Base-by-base conservation (phyloP, 257 asterid genomes). In the Anisodus acutangulus region DNA sequence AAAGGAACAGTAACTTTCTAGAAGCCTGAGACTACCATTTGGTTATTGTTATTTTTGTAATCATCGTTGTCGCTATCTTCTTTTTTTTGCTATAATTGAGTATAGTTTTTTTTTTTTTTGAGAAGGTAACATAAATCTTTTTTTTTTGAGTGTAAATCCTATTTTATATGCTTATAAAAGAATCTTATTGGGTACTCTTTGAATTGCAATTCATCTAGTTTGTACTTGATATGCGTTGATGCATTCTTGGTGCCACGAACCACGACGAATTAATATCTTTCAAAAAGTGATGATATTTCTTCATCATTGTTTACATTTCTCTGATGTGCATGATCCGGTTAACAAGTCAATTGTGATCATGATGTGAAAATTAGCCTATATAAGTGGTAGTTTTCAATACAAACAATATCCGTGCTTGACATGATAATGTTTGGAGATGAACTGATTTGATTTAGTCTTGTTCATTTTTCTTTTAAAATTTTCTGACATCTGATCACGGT, bases 401-500 rank as follows among this genome's bases (percentile, higher is more conserved):
- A 74, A 19, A 49, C n/a, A 49, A 47, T 74, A 22, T 51, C 45
- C 81, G 22, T 12, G 81, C 22, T 3, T 2, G 62, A 76, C 62
- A 26, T 49, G 43, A 49, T 15, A 8, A 22, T 76, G 45, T 76
- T 51, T 22, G 63, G 41, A 51, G 22, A 22, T 76, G 8, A 76
- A 51, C 41, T 31, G 11, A 22, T 51, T 76, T 13, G 81, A 26
- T 76, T 76, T 51, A 22, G 13, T 47, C 62, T 45, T n/a, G 39
- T 71, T 71, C 58, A 3, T 15, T 69, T 69, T 7, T 8, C 78
- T 15, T 76, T 76, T 51, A 22, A 76, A 22, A 26, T 22, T 74
- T 74, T 76, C 81, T 90, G 87, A 72, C 83, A 80, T 82, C 57
- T 68, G 37, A 53, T 53, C 81, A 53, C 7, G 1, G 26, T 13